Evolutionary conservation across 176 grass and related monocot species (phyloP), one percentile per base, ranked within the genome.

Genomic region (Hordeum marinum): DNA sequence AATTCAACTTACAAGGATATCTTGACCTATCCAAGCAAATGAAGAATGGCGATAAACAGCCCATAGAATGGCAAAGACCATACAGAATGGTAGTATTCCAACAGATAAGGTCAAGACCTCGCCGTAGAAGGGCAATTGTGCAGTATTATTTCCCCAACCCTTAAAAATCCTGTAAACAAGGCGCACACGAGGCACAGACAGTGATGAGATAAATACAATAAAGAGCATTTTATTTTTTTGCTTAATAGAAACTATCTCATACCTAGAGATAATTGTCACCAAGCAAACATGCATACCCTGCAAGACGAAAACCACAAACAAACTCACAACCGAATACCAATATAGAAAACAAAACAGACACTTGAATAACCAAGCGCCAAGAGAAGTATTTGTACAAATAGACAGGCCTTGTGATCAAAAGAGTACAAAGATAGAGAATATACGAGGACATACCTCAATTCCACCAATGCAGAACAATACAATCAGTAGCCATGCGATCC

Each of bases 11-110:
- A 98, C 96, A 67, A 98, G 86, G 76, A 94, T 85, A 36, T 98
- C 96, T 95, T 98, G 93, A 42, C 96, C 93, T 83, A 98, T 98
- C 96, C 96, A 98, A 79, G 96, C 91, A 93, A 90, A 94, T 7
- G 89, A 98, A 72, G 85, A 61, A 85, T 92, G 91, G 15, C 92
- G 96, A 84, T 92, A 91, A 4, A 91, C 77, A 75, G 78, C 96
- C 96, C 96, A 98, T 2, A 98, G 35, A 94, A 98, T 89, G 27
- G 96, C 91, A 82, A 98, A 95, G 39, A 80, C 75, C 60, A 61
- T 52, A 71, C 91, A 98, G 79, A 92, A 78, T 58, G 96, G 91
- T 54, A 98, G 4, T 85, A 83, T 85, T 70, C 75, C 86, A 90
- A 86, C 68, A 66, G 96, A 98, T 46, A 98, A 74, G 36, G 82